phyloP scores from a whole-genome alignment of 257 asterid genomes.

The Gardenia jasminoides region DNA sequence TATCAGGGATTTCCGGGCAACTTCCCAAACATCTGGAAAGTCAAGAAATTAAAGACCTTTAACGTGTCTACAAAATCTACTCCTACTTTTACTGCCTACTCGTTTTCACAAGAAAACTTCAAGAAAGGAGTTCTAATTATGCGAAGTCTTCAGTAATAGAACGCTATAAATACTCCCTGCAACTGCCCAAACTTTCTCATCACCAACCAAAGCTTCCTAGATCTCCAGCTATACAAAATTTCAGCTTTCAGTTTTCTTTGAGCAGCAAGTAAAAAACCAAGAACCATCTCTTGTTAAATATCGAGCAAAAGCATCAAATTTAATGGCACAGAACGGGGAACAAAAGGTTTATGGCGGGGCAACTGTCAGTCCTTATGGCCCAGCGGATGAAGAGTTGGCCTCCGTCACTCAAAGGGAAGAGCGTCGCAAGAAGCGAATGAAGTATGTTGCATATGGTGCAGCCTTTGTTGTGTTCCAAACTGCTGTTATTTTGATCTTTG shows the following conservation, averaged over 20 bases:
- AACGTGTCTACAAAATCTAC: not conserved
- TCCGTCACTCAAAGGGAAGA: constrained; percentile 12
- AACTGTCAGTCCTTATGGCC: too few relatives aligned
- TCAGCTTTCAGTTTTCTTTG: too few relatives aligned
- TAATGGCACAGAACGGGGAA: constrained; percentile 3
- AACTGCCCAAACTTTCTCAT: not conserved
- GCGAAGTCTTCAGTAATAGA: too few relatives aligned
- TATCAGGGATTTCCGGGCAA: too few relatives aligned
- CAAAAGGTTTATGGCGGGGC: too few relatives aligned
- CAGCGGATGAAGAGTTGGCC: constrained; percentile 2
- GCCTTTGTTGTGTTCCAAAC: constrained; percentile 34
- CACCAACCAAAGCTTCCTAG: not conserved
- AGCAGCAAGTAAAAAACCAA: not conserved
- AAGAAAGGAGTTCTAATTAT: too few relatives aligned
- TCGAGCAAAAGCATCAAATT: not conserved
- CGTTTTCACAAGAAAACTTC: not conserved
- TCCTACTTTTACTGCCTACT: not conserved
- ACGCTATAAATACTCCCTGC: not conserved
- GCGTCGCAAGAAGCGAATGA: constrained; percentile 32
- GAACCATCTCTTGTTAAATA: not conserved
- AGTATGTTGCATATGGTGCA: constrained; percentile 28
- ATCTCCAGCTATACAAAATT: not conserved
- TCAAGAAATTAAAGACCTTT: too few relatives aligned
- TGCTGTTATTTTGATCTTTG: constrained; percentile 28
- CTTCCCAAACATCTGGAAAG: too few relatives aligned